Conservation (phyloP, 192 early-diverging fungal genomes). For the Kickxella alabastrina region DNA sequence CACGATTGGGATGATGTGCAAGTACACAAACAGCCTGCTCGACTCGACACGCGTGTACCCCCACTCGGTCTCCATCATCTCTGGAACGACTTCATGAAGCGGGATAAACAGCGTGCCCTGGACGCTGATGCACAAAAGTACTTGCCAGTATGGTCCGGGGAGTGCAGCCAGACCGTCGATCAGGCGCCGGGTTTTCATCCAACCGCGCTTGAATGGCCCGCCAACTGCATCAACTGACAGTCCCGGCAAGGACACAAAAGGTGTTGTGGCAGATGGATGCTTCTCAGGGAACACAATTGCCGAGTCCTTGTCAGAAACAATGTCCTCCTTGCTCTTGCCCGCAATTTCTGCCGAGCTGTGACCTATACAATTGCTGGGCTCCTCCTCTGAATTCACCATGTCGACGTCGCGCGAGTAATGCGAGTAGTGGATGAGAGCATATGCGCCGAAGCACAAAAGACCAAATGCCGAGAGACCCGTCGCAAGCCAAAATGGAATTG, state of each 20-base stretch:
- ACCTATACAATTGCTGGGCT: too few relatives aligned
- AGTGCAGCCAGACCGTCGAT: constrained; percentile 31
- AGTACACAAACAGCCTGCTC: constrained; percentile 49
- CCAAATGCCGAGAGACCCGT: constrained; percentile 54
- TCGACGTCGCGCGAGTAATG: constrained; percentile 20
- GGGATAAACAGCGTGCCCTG: constrained; percentile 51
- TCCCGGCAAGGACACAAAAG: not conserved
- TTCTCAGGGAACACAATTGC: not conserved
- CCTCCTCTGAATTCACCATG: not conserved
- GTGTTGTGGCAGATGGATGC: not conserved
- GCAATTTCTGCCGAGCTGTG: not conserved
- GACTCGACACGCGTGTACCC: constrained; percentile 40
- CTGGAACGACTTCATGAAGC: constrained; percentile 47
- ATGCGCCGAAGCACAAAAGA: constrained; percentile 48
- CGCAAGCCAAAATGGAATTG: constrained; percentile 52
- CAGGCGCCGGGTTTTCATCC: constrained; percentile 40
- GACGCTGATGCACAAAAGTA: constrained; percentile 39
- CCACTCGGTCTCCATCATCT: constrained; percentile 52
- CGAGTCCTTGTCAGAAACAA: not conserved
- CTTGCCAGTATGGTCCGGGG: constrained; percentile 51
- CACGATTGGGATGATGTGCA: constrained; percentile 56
- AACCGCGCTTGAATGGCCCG: not conserved
- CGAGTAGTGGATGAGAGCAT: constrained; percentile 52
- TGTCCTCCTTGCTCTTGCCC: not conserved
- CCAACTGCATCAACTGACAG: not conserved